Evolutionary conservation across 164 flowering plant species (phyloP), one percentile per base, ranked within the genome.

Genomic region (Chloranthus sessilifolius): DNA sequence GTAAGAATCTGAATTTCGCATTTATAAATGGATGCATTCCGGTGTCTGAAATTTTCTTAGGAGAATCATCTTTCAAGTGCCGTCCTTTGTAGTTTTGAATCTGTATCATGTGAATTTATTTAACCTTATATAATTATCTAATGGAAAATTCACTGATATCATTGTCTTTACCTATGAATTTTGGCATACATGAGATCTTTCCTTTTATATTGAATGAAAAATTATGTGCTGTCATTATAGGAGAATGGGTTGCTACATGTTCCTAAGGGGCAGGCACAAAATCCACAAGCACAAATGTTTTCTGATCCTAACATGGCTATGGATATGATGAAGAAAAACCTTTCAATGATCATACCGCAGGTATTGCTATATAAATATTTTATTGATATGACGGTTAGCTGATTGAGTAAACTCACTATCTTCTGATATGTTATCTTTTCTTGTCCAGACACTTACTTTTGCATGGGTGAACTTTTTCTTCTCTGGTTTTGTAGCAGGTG

Each of bases 291-390:
- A 16, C 98, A 88, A 63, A 92, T 92, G 98, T 79, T 88, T 52
- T 82, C 98, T 56, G 98, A 92, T 67, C 98, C 98, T n/a, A 92
- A 92, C 62, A 88, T 92, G 98, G 98, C 98, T 21, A 83, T 88
- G 96, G 98, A 92, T 62, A 92, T 92, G 98, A 92, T 92, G 98
- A 92, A 92, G 81, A 92, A 92, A 63, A 92, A 92, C 61, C 85
- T 92, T 29, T 92, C 98, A 4, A 92, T 92, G 98, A 88, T 92
- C 29, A 81, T 92, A 44, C 98, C 98, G 10, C 98, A 91, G 96
- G 96, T 88, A 56, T 45, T 42, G 27, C 36, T 7, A 24, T 20
- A 28, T 54, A 21, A 49, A n/a, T 47, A 8, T 21, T 29, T 11
- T 39, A 2, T 33, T 27, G 10, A n/a, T n/a, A n/a, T 19, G 24